Evolutionary conservation across 2,329 filamentous ascomycete species (phyloP).

Genomic region (Trichoderma semiorbis): DNA sequence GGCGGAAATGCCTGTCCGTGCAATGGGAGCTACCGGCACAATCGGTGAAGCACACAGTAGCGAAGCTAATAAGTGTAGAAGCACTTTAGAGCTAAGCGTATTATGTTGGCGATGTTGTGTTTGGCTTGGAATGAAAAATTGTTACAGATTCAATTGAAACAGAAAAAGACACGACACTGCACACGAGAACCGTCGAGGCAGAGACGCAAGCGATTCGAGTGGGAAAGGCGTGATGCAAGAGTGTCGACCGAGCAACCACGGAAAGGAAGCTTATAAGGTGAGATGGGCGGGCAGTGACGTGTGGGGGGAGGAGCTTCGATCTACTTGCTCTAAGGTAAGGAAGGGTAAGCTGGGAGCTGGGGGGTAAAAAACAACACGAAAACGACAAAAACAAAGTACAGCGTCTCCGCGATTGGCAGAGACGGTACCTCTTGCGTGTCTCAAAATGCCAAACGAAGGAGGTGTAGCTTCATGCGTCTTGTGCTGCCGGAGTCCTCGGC

Average conservation of each 20-base stretch:
- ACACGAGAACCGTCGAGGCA: background rate
- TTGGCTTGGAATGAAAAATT: background rate
- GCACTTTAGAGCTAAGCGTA: background rate
- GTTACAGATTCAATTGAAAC: background rate
- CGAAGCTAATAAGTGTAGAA: background rate
- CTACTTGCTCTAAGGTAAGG: background rate
- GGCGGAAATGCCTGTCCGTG: background rate
- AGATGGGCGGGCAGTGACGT: background rate
- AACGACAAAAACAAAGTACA: background rate
- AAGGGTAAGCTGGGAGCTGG: background rate
- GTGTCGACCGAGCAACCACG: slow-evolving; percentile 16
- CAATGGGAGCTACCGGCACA: background rate
- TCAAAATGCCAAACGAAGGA: background rate
- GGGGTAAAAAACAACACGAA: background rate
- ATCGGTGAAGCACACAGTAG: background rate
- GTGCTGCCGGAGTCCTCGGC: background rate
- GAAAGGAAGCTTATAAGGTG: slow-evolving; percentile 3
- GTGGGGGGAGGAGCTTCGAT: background rate
- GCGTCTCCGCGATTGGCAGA: background rate
- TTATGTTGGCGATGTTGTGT: background rate
- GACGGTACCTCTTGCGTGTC: background rate
- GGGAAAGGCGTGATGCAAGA: slow-evolving; percentile 1
- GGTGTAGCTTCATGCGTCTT: background rate
- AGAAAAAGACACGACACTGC: background rate
- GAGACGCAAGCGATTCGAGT: background rate